phyloP scores from a whole-genome alignment of 116 monocot species.

The Zostera marina region DNA sequence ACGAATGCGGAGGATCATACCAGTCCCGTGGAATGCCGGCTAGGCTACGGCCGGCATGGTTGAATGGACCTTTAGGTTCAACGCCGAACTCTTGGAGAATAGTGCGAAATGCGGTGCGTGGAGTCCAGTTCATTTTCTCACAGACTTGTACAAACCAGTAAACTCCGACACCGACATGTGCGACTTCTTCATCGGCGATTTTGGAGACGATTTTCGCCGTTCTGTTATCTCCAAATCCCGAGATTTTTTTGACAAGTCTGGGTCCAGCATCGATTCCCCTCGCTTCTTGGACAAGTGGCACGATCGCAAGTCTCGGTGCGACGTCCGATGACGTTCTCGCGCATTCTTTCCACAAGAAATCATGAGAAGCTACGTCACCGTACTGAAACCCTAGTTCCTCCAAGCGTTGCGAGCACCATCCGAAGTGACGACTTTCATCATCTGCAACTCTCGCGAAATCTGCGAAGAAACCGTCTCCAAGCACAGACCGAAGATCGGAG shows the following conservation, averaged over 20 bases:
- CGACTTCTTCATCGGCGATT: constrained; percentile 91
- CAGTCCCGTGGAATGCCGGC: constrained; percentile 92
- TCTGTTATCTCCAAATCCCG: constrained; percentile 73
- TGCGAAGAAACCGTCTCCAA: constrained; percentile 62
- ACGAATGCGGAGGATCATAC: constrained; percentile 8
- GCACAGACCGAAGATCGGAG: constrained; percentile 23
- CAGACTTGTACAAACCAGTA: constrained; percentile 73
- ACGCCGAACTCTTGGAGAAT: constrained; percentile 34
- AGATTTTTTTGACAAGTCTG: constrained; percentile 65
- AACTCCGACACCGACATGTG: constrained; percentile 86
- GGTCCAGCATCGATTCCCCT: constrained; percentile 95
- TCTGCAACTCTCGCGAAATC: constrained; percentile 92
- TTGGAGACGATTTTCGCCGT: constrained; percentile 72
- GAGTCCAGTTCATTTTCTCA: constrained; percentile 43
- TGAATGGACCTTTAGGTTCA: constrained; percentile 86
- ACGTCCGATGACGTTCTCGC: constrained; percentile 69
- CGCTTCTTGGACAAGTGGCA: constrained; percentile 94
- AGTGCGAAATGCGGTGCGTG: constrained; percentile 36
- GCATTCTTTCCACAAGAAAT: constrained; percentile 82
- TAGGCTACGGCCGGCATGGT: constrained; percentile 74
- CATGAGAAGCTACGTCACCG: constrained; percentile 88
- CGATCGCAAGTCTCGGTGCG: constrained; percentile 65
- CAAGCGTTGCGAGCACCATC: constrained; percentile 80
- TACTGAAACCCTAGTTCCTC: constrained; percentile 88
- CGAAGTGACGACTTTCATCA: constrained; percentile 89